Conservation (phyloP, 2,329 filamentous ascomycete species). For the Beauveria medogensis region DNA sequence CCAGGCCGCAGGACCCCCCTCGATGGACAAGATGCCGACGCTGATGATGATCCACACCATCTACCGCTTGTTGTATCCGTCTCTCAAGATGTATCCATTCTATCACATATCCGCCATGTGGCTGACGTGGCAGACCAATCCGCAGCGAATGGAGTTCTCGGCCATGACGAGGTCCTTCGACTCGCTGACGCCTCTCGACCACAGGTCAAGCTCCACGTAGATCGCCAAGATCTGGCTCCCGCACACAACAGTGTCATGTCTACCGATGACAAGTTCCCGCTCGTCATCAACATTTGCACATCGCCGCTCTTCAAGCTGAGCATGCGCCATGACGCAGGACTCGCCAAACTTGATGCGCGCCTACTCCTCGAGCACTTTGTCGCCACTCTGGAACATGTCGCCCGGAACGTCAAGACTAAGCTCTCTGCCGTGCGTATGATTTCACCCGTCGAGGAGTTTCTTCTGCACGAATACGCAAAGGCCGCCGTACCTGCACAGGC, state of each 20-base stretch:
- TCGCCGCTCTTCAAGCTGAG: neutral
- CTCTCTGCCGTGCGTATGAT: neutral
- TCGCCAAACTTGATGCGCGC: neutral
- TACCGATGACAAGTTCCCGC: neutral
- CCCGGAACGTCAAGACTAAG: neutral
- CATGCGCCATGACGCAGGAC: neutral
- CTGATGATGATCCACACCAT: neutral
- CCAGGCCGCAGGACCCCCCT: neutral
- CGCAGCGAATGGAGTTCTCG: neutral
- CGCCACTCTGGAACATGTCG: neutral
- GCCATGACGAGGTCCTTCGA: neutral
- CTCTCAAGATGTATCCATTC: neutral
- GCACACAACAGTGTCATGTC: neutral
- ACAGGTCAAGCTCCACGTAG: neutral
- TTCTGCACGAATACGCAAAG: neutral
- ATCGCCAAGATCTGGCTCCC: neutral
- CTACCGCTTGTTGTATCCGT: neutral
- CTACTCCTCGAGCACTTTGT: neutral
- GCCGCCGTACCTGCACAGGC: neutral
- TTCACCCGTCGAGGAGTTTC: neutral
- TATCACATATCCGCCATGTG: neutral
- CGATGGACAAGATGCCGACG: neutral
- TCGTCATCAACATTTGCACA: neutral
- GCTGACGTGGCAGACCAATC: neutral
- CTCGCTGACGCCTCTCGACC: neutral